phyloP scores from a whole-genome alignment of 2,329 filamentous ascomycete genomes.

The Colletotrichum sp. region DNA sequence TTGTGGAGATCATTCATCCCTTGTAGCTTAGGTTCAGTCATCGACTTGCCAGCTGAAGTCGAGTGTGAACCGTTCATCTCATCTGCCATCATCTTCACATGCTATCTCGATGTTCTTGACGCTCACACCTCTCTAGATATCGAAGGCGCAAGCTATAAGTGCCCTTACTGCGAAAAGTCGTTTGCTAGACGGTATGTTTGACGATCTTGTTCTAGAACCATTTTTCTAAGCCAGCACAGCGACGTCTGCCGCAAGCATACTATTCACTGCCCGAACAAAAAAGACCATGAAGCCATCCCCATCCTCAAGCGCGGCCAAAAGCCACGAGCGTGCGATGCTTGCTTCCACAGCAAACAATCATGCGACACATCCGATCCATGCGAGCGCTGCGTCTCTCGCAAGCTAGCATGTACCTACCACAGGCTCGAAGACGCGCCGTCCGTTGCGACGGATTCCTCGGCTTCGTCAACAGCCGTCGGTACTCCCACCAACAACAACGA shows the following conservation, averaged over 20 bases:
- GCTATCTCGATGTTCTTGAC: background rate
- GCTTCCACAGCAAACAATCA: constrained; percentile 31
- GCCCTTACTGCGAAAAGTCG: constrained; percentile 23
- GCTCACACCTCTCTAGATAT: constrained; percentile 3
- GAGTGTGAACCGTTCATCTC: background rate
- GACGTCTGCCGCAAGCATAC: constrained; percentile 32
- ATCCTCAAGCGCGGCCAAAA: constrained; percentile 30
- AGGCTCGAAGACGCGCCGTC: background rate
- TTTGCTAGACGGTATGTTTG: constrained; percentile 23
- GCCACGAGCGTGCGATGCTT: constrained; percentile 30
- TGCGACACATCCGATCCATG: constrained; percentile 30
- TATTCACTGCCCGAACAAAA: constrained; percentile 23
- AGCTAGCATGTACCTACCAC: constrained; percentile 24
- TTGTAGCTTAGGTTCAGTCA: background rate
- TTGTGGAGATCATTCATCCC: background rate
- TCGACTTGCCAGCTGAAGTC: background rate
- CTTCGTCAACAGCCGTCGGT: background rate
- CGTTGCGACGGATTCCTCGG: background rate
- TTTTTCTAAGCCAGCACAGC: background rate
- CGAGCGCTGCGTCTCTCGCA: constrained; percentile 25
- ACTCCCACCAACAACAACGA: background rate
- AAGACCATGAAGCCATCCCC: constrained; percentile 10
- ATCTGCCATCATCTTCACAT: background rate
- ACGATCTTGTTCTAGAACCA: background rate
- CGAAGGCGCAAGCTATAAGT: constrained; percentile 16